Conservation (phyloP, 2,329 filamentous ascomycete genomes). For the Sporothrix variecibatus region DNA sequence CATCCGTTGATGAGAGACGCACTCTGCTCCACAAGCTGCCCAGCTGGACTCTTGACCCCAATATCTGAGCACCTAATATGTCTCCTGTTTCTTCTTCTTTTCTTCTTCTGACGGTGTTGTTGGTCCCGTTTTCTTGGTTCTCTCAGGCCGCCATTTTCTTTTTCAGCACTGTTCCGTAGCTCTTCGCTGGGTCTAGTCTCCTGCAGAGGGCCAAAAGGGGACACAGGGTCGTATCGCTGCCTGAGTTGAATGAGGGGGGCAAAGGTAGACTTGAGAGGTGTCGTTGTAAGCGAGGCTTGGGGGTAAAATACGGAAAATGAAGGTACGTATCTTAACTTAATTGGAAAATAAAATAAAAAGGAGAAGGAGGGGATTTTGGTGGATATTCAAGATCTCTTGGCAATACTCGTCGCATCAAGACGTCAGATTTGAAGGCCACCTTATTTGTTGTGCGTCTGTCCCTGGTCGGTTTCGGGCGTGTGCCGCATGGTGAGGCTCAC, state of each 20-base stretch:
- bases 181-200: neutral
- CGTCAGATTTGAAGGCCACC: neutral
- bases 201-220: conserved; percentile 24
- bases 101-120: neutral
- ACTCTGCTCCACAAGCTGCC: neutral
- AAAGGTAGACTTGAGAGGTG: too few species aligned
- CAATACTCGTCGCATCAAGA: neutral
- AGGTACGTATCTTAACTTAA: too few species aligned
- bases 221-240: conserved; percentile 17
- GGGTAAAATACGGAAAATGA: neutral
- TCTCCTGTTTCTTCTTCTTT: neutral
- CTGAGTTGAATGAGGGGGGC: neutral
- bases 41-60: neutral
- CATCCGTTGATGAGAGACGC: neutral
- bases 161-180: neutral
- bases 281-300: neutral
- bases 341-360: neutral
- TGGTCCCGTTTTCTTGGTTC: neutral
- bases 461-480: neutral
- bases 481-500: neutral
- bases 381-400: conserved; percentile 1
- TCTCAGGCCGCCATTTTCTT: neutral
- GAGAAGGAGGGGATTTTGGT: neutral
- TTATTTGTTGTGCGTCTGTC: neutral
- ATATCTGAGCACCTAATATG: neutral